Evolutionary conservation across 1,284 basidiomycete species (phyloP), one percentile per base, ranked within the genome.

Genomic region (Trametes versicolor): DNA sequence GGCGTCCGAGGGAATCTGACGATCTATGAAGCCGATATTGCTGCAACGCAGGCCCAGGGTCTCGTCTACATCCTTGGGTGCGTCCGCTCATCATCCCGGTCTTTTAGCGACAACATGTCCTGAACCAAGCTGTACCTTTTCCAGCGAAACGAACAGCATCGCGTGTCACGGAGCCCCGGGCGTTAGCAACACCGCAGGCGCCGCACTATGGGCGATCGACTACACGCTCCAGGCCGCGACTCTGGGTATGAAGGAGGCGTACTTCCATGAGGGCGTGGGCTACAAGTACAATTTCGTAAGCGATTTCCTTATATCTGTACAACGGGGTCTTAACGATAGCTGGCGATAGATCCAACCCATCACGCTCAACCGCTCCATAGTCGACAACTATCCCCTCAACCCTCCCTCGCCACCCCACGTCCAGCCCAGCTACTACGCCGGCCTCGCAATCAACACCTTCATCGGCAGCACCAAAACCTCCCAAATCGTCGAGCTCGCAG

Each of bases 161-260:
- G 76, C 77, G 2, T 80, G 80, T 68, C 81, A 80, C 79, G 90
- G 90, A 64, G 85, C 87, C 8, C 87, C 89, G 36, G 85, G 85
- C 3, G 85, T 91, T 19, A 88, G 87, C 73, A 88, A 92, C 71
- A 85, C 85, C 0, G 90, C 85, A 19, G 90, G 90, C 23, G 87
- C 88, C 3, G 86, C 88, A 19, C 74, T 92, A 21, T 92, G 90
- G 90, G 80, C 82, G 1, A 76, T 90, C 61, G 89, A 92, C 72
- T 91, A 91, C 71, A 78, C 82, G 0, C 76, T 93, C 9, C 88
- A 78, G 63, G 78, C 78, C 2, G 77, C 80, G 0, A 71, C 75
- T 6, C 64, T 79, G 1, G 80, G 80, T 5, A 76, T 82, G 37
- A 66, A 67, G 15, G 72, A 79, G 45, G 43, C 77, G 8, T 76